Base-by-base conservation (phyloP, 805 yeast species). In the Teunomyces kruisii region DNA sequence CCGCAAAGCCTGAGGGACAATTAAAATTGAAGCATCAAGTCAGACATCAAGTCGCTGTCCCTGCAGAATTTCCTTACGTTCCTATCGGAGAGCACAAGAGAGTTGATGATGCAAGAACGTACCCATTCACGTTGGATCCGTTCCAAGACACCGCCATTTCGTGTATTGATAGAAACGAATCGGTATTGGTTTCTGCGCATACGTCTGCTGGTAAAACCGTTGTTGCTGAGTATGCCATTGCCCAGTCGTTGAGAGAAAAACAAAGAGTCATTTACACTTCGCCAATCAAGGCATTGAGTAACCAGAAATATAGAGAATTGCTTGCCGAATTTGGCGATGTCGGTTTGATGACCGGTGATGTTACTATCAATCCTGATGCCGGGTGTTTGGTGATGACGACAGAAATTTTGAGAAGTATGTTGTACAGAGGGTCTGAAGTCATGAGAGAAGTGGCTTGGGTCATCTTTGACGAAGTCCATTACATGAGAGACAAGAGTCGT, bases 381-480 rank as follows among this genome's bases (percentile, higher is more conserved):
- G 92, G 96, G 36, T 94, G 99, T 74, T 74, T 94, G 53, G 97
- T 94, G 41, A 94, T 94, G 99, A 94, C 99, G 15, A 94, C 99
- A 0, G 99, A 94, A 69, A 95, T 94, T 84, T 75, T 94, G 58
- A 74, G 99, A 60, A 85, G 96, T 47, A 94, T 94, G 99, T 77
- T 94, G 35, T 94, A 94, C 64, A 78, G 98, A 64, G 99, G 99
- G 51, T 88, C 97, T 10, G 99, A 94, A 64, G 84, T 95, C 39
- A 91, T 94, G 92, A 80, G 99, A 66, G 99, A 94, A 74, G 98
- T 94, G 33, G 97, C 97, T 0, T 94, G 97, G 96, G 99, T 94
- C 41, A 83, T 94, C 32, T 94, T 94, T 54, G 99, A 94, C 67
- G 99, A 94, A 65, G 97, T 94, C 38, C 99, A 94, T 70, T 94